A percentile compares a stretch with the other conserved stretches of the same genome.
These are phyloP conservation scores for Coemansia sp. DNA, from an alignment of 192 early-diverging fungal genomes.

Conservation along the genomic window DNA sequence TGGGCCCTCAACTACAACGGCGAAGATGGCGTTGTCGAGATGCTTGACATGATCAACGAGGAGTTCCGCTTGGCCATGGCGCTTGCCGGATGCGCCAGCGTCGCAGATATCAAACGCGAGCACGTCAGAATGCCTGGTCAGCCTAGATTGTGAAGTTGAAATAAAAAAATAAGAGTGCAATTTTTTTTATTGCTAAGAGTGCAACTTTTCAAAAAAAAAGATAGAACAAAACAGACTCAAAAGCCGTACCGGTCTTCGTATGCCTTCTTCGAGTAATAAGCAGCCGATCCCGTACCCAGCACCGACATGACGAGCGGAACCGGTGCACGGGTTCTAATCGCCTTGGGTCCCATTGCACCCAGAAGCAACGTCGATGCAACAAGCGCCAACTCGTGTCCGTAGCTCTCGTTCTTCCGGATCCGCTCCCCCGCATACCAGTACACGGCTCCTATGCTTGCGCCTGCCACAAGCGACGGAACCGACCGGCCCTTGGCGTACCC, in stretches of 20 bases:
- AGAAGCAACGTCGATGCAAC: slow-evolving; percentile 40
- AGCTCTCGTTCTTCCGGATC: slow-evolving; percentile 41
- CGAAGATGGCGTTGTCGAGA: slow-evolving; percentile 77
- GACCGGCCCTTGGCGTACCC: slow-evolving; percentile 51
- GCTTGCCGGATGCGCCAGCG: slow-evolving; percentile 57
- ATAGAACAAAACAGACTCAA: slow-evolving; percentile 2
- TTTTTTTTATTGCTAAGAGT: too few species aligned
- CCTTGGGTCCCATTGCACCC: slow-evolving; percentile 50
- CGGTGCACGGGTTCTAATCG: slow-evolving; percentile 35
- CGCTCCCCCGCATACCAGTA: slow-evolving; percentile 34
- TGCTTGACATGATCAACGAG: slow-evolving; percentile 77
- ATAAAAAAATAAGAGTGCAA: neutral
- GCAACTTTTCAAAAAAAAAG: too few species aligned
- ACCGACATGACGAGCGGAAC: slow-evolving; percentile 39
- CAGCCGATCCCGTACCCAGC: slow-evolving; percentile 38
- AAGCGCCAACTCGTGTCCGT: slow-evolving; percentile 46
- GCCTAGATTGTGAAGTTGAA: slow-evolving; percentile 11
- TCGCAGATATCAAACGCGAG: slow-evolving; percentile 29
- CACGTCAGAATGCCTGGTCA: slow-evolving; percentile 23
- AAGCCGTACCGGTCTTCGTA: slow-evolving; percentile 50
- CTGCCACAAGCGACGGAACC: slow-evolving; percentile 45
- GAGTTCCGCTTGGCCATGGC: slow-evolving; percentile 85
- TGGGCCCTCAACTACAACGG: slow-evolving; percentile 87
- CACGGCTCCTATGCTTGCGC: slow-evolving; percentile 38
- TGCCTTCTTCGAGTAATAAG: slow-evolving; percentile 43